Percentiles rank a stretch among this genome's conserved stretches.
phyloP scores from a whole-genome alignment of 495 filamentous ascomycete species.

The Usnea hakonensis region DNA sequence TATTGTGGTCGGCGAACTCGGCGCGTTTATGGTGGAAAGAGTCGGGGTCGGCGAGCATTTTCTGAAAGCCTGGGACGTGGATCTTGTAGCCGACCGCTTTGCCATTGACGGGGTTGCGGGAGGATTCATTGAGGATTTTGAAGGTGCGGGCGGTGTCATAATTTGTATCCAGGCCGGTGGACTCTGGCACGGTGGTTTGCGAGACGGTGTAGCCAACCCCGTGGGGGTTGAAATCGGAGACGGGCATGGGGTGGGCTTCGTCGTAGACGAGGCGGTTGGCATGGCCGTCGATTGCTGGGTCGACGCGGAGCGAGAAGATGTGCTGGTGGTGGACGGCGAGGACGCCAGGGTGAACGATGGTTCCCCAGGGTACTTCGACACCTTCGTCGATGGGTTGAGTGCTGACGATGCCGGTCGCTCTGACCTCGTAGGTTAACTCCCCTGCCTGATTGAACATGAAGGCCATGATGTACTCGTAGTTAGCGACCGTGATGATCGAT shows the following conservation, averaged over 20 bases:
- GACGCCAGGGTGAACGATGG: conserved; percentile 78
- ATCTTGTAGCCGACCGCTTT: conserved; percentile 77
- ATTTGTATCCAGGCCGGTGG: conserved; percentile 59
- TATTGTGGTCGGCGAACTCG: conserved; percentile 72
- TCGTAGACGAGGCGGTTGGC: conserved; percentile 63
- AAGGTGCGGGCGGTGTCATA: conserved; percentile 58
- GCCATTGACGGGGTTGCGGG: conserved; percentile 64
- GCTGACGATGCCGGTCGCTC: conserved; percentile 79
- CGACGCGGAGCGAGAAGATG: conserved; percentile 81
- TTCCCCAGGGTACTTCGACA: conserved; percentile 65
- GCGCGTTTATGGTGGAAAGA: conserved; percentile 65
- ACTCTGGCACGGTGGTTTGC: conserved; percentile 52
- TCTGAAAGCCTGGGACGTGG: conserved; percentile 64
- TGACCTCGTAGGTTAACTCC: conserved; percentile 70
- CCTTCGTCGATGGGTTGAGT: conserved; percentile 74
- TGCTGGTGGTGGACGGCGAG: conserved; percentile 78
- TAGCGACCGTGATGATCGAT: conserved; percentile 69
- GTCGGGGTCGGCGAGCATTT: conserved; percentile 62
- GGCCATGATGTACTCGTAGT: conserved; percentile 79
- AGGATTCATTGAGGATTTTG: conserved; percentile 66
- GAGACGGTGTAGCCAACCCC: conserved; percentile 65
- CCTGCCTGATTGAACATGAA: conserved; percentile 84
- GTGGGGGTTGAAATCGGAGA: conserved; percentile 68
- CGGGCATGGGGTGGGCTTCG: conserved; percentile 65
- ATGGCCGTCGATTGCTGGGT: conserved; percentile 72